phyloP scores from a whole-genome alignment of 129 eudicot genomes.

The Centaurea solstitialis region DNA sequence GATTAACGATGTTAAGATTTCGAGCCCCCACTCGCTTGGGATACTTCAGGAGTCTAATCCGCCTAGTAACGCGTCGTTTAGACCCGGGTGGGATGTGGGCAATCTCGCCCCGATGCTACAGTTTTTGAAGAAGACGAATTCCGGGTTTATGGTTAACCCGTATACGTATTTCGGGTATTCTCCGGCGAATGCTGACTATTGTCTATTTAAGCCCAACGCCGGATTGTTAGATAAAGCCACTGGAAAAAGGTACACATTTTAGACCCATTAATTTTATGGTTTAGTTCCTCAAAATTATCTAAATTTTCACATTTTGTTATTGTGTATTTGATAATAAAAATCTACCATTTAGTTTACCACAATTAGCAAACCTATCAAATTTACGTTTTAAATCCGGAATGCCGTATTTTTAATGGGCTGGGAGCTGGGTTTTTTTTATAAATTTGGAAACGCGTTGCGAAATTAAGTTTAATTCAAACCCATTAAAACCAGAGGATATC shows the following conservation, averaged over 20 bases:
- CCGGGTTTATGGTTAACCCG: slow-evolving; percentile 91
- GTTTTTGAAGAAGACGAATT: slow-evolving; percentile 58
- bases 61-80: slow-evolving; percentile 75
- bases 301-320: too few relatives aligned
- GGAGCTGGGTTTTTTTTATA: too few relatives aligned
- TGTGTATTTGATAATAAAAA: too few relatives aligned
- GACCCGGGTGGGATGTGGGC: slow-evolving; percentile 92
- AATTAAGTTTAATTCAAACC: too few relatives aligned
- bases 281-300: too few relatives aligned
- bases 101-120: slow-evolving; percentile 75
- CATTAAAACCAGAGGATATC: too few relatives aligned
- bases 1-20: slow-evolving; percentile 50
- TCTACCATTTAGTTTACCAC: too few relatives aligned
- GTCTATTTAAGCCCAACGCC: slow-evolving; percentile 49
- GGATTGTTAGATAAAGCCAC: slow-evolving; percentile 57
- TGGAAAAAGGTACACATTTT: slow-evolving; percentile 41
- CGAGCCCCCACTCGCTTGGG: slow-evolving; percentile 80
- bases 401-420: too few relatives aligned
- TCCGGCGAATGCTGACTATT: slow-evolving; percentile 44
- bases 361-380: too few relatives aligned
- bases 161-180: slow-evolving; percentile 79
- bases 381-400: too few relatives aligned
- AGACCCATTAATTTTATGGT: not conserved
- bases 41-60: slow-evolving; percentile 60
- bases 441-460: too few relatives aligned